Evolutionary conservation across 2,329 filamentous ascomycete genomes (phyloP).

Genomic region (Aspergillus calidoustus): DNA sequence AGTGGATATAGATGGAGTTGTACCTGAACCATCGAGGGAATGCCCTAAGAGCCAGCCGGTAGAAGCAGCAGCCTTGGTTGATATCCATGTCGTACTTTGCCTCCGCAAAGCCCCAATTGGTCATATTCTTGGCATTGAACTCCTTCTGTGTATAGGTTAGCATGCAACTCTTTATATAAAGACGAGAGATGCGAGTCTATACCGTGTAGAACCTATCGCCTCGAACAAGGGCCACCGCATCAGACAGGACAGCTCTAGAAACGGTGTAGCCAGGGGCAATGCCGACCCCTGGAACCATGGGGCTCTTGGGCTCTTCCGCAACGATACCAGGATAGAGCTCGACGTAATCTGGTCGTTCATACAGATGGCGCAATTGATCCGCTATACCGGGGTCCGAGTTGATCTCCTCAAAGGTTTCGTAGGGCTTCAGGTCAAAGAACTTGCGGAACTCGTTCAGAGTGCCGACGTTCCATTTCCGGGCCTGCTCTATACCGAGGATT

Average conservation of each 20-base stretch:
- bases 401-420: constrained; percentile 81
- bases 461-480: constrained; percentile 75
- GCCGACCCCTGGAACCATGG: constrained; percentile 74
- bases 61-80: constrained; percentile 81
- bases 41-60: constrained; percentile 78
- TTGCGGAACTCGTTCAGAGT: constrained; percentile 84
- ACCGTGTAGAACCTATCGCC: constrained; percentile 77
- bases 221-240: constrained; percentile 75
- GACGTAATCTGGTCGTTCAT: constrained; percentile 76
- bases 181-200: not conserved
- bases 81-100: constrained; percentile 72
- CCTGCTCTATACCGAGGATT: constrained; percentile 78
- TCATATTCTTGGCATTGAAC: constrained; percentile 73
- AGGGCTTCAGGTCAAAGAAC: constrained; percentile 76
- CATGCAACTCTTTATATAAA: constrained; percentile 25
- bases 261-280: constrained; percentile 77
- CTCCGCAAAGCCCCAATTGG: constrained; percentile 82
- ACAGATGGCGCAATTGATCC: constrained; percentile 65
- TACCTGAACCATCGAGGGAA: constrained; percentile 79
- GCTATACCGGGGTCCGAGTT: constrained; percentile 76
- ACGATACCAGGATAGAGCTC: constrained; percentile 81
- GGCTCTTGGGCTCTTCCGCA: constrained; percentile 73
- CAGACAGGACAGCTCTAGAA: constrained; percentile 76
- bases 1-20: constrained; percentile 83
- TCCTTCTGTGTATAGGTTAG: constrained; percentile 51